Conservation (phyloP, 106 monocot species). For the Apostasia ramifera region DNA sequence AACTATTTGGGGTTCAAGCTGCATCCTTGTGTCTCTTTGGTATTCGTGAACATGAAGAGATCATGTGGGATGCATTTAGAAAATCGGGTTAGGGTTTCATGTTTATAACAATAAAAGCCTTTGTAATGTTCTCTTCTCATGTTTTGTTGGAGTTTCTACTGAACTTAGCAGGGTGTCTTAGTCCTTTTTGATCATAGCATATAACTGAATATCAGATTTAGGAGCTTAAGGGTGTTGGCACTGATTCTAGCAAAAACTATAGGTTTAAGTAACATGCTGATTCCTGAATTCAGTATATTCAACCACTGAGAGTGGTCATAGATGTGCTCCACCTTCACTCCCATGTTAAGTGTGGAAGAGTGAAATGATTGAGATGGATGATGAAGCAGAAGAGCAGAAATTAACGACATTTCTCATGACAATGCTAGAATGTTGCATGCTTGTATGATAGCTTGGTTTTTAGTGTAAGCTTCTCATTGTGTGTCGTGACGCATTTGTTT, state of each 20-base stretch:
- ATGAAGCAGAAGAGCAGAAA: not conserved
- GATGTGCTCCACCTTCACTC: not conserved
- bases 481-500: too few species aligned
- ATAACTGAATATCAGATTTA: not conserved
- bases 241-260: not conserved
- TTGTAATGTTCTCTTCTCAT: too few species aligned
- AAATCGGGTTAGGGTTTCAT: conserved; percentile 30
- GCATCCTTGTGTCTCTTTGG: conserved; percentile 82
- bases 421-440: not conserved
- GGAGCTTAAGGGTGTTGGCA: not conserved
- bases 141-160: too few species aligned
- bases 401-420: too few species aligned
- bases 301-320: not conserved
- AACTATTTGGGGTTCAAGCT: conserved; percentile 80
- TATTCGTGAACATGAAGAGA: conserved; percentile 77
- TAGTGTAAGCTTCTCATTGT: too few species aligned
- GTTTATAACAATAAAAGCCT: not conserved
- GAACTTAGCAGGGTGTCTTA: too few species aligned
- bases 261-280: not conserved
- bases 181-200: too few species aligned
- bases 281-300: conserved; percentile 1
- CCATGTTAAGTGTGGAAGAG: not conserved
- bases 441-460: too few species aligned
- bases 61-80: conserved; percentile 88
- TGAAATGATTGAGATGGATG: not conserved